A percentile compares a stretch with the other conserved stretches of the same genome.
phyloP scores from a whole-genome alignment of 1,284 basidiomycete genomes.

The Trametes versicolor region DNA sequence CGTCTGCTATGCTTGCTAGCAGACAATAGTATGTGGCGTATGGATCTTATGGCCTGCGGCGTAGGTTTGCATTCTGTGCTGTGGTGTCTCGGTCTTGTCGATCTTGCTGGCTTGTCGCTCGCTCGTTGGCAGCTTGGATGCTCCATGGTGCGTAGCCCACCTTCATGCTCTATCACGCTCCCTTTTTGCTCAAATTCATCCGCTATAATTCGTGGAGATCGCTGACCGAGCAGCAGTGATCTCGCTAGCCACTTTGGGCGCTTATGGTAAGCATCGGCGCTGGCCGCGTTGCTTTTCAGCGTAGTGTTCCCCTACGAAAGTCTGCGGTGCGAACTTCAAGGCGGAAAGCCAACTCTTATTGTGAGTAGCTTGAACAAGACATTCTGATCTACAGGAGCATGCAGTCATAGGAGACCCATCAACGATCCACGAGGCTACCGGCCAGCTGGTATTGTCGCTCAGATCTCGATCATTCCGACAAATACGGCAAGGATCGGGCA shows the following conservation, averaged over 20 bases:
- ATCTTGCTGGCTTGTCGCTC: background rate
- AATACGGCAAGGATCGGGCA: constrained; percentile 12
- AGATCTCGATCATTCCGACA: constrained; percentile 21
- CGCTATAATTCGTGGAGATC: background rate
- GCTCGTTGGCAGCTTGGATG: background rate
- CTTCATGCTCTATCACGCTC: background rate
- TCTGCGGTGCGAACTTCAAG: background rate
- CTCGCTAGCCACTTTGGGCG: background rate
- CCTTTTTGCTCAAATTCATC: background rate
- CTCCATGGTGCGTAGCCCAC: background rate
- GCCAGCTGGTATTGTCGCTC: constrained; percentile 23
- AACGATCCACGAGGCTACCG: constrained; percentile 32
- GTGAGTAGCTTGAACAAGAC: constrained; percentile 4
- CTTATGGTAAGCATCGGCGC: background rate
- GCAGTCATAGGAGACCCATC: constrained; percentile 14
- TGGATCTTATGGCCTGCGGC: constrained; percentile 12
- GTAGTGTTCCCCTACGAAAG: background rate
- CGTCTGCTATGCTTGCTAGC: background rate
- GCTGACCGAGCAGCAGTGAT: background rate
- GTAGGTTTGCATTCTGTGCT: background rate
- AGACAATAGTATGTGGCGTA: background rate
- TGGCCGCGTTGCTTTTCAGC: background rate
- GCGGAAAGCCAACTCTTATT: constrained; percentile 8
- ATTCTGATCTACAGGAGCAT: constrained; percentile 18
- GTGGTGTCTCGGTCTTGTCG: constrained; percentile 26